Percentiles rank a stretch among this genome's conserved stretches.
Conservation (phyloP, 2,329 filamentous ascomycete species). For the Penicillium sp. region DNA sequence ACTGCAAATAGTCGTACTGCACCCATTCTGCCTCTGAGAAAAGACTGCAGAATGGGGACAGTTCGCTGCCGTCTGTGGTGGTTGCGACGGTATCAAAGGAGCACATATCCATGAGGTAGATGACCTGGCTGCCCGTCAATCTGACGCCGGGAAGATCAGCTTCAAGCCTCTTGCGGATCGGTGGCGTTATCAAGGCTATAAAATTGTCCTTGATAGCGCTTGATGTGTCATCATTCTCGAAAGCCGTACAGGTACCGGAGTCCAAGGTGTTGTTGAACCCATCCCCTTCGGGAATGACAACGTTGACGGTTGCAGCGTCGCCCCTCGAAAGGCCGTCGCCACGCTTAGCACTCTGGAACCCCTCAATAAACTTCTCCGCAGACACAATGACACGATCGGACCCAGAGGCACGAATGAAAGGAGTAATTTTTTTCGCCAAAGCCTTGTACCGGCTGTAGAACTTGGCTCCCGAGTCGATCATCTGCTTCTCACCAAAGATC, state of each 20-base stretch:
- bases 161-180: slow-evolving; percentile 73
- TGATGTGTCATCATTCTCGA: slow-evolving; percentile 61
- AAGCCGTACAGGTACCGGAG: slow-evolving; percentile 72
- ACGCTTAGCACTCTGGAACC: slow-evolving; percentile 66
- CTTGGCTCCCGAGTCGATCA: slow-evolving; percentile 74
- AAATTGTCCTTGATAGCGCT: slow-evolving; percentile 61
- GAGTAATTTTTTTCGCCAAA: slow-evolving; percentile 63
- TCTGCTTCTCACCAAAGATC: slow-evolving; percentile 68
- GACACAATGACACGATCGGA: slow-evolving; percentile 75
- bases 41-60: slow-evolving; percentile 76
- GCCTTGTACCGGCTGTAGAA: slow-evolving; percentile 75
- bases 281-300: slow-evolving; percentile 69
- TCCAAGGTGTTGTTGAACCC: slow-evolving; percentile 81
- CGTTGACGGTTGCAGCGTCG: slow-evolving; percentile 61
- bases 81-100: slow-evolving; percentile 78
- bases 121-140: slow-evolving; percentile 65
- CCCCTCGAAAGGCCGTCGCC: slow-evolving; percentile 45
- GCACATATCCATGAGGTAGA: slow-evolving; percentile 86
- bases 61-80: slow-evolving; percentile 52
- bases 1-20: slow-evolving; percentile 79
- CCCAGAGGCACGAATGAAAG: slow-evolving; percentile 74
- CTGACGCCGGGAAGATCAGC: slow-evolving; percentile 69
- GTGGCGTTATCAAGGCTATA: slow-evolving; percentile 66
- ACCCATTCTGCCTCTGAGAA: slow-evolving; percentile 77
- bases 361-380: slow-evolving; percentile 74